Evolutionary conservation across 83 land plant species (phyloP).

Genomic region (Larix sibirica): DNA sequence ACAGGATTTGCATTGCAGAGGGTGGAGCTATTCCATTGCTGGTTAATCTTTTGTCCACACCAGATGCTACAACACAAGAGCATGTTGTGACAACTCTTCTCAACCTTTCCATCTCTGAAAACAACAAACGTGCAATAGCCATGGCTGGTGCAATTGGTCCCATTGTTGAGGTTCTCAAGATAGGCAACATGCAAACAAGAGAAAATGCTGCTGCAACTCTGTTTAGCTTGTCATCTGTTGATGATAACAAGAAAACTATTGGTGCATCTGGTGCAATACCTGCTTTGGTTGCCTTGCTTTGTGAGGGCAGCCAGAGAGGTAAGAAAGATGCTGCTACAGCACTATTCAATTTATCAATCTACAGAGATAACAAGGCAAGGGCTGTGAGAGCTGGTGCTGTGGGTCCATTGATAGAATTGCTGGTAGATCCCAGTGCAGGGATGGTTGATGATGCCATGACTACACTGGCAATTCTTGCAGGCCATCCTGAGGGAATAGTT

Average conservation of each 20-base stretch:
- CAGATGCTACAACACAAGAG: slow-evolving; percentile 36
- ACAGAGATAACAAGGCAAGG: slow-evolving; percentile 20
- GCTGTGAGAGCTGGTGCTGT: slow-evolving; percentile 24
- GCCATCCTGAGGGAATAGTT: slow-evolving; percentile 23
- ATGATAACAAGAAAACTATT: slow-evolving; percentile 28
- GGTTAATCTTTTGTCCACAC: slow-evolving; percentile 28
- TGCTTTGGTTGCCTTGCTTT: slow-evolving; percentile 24
- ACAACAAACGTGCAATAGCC: slow-evolving; percentile 31
- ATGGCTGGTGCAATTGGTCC: slow-evolving; percentile 30
- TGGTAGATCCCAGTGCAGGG: slow-evolving; percentile 13
- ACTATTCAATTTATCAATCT: slow-evolving; percentile 24
- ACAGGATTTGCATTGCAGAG: slow-evolving; percentile 47
- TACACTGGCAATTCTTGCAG: slow-evolving; percentile 26
- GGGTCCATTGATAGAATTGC: slow-evolving; percentile 15
- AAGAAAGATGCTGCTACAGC: slow-evolving; percentile 36
- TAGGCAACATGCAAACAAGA: slow-evolving; percentile 37
- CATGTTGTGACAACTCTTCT: slow-evolving; percentile 50
- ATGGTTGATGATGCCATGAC: slow-evolving; percentile 39
- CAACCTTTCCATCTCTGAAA: slow-evolving; percentile 42
- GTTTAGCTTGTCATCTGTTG: slow-evolving; percentile 29
- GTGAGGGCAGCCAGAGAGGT: slow-evolving; percentile 21
- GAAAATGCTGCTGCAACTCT: slow-evolving; percentile 55
- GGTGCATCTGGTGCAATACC: slow-evolving; percentile 40
- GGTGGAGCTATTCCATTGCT: slow-evolving; percentile 49
- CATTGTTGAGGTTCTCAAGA: slow-evolving; percentile 34